Evolutionary conservation across 2,329 filamentous ascomycete genomes (phyloP), one percentile per base, ranked within the genome.

Genomic region (Calonectria hawksworthii): DNA sequence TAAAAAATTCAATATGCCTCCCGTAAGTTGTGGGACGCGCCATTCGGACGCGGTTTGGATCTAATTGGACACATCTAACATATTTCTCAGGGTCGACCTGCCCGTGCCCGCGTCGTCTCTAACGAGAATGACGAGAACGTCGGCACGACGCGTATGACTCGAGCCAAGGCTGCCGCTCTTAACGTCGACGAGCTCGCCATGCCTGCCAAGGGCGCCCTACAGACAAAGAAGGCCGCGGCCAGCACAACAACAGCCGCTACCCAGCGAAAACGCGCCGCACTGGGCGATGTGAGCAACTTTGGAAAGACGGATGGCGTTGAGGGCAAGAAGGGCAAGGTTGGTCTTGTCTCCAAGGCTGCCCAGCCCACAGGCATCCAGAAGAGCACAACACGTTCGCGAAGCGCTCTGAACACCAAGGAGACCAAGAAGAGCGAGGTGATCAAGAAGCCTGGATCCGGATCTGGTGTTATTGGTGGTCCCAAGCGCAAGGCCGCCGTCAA

Each of bases 61-160:
- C 52, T 16, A 38, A 61, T 70, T 50, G 51, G 26, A 10, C 9
- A 23, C 14, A 67, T 68, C 76, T 80, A 73, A 80, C 76, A 52
- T 68, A 51, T 26, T 52, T 51, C 69, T 30, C 88, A 89, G 94
- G 91, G 90, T 89, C 94, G 94, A 86, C 89, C 91, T 84, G 89
- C 92, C 82, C 92, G 94, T 86, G 91, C 93, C 85, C 94, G 96
- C 87, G 91, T 93, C 85, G 91, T 94, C 82, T 94, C 94, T 79
- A 97, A 98, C 86, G 96, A 98, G 89, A 98, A 98, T 84, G 96
- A 98, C 85, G 97, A 98, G 89, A 98, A 98, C 85, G 91, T 87
- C 78, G 87, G 89, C 74, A 93, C 94, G 75, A 95, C 94, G 87
- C 95, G 96, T 87, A 89, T 98, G 84, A 99, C 97, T 82, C 93